Conservation (phyloP, 768 basidiomycete genomes). For the Lyophyllum semitale region DNA sequence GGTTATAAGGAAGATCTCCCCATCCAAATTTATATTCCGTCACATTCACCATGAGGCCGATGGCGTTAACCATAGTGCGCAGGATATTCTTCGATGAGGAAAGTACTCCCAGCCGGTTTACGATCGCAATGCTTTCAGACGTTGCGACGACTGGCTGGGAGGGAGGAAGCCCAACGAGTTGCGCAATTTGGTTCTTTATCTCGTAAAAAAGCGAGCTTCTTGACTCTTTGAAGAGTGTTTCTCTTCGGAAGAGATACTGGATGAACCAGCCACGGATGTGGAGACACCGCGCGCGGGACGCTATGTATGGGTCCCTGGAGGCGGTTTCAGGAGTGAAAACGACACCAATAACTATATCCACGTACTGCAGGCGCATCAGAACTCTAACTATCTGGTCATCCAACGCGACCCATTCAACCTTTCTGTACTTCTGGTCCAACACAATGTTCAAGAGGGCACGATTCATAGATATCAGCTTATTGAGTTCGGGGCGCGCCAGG, state of each 20-base stretch:
- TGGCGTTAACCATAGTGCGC: slow-evolving; percentile 30
- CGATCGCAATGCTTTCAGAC: neutral
- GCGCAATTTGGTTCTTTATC: neutral
- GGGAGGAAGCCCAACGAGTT: neutral
- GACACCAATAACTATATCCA: neutral
- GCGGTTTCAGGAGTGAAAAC: neutral
- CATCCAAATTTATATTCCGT: slow-evolving; percentile 37
- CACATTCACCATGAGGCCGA: slow-evolving; percentile 34
- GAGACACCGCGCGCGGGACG: slow-evolving; percentile 33
- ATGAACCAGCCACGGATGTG: slow-evolving; percentile 43
- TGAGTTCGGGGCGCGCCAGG: slow-evolving; percentile 11
- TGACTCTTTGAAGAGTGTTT: slow-evolving; percentile 7
- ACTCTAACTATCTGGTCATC: slow-evolving; percentile 25
- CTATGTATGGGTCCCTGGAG: slow-evolving; percentile 32
- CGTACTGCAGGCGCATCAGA: slow-evolving; percentile 33
- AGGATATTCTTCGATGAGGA: slow-evolving; percentile 24
- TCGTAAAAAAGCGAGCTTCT: neutral
- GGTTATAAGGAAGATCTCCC: slow-evolving; percentile 35
- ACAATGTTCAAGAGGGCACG: slow-evolving; percentile 32
- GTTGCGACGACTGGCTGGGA: neutral
- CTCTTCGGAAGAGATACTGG: slow-evolving; percentile 31
- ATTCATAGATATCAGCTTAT: slow-evolving; percentile 29
- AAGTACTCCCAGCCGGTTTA: neutral
- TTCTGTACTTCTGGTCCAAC: slow-evolving; percentile 29
- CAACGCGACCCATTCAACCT: slow-evolving; percentile 32